A percentile compares a stretch with the other conserved stretches of the same genome.
These are phyloP conservation scores for Daphne laureola DNA, from an alignment of 441 rosid genomes.

Conservation along the genomic window DNA sequence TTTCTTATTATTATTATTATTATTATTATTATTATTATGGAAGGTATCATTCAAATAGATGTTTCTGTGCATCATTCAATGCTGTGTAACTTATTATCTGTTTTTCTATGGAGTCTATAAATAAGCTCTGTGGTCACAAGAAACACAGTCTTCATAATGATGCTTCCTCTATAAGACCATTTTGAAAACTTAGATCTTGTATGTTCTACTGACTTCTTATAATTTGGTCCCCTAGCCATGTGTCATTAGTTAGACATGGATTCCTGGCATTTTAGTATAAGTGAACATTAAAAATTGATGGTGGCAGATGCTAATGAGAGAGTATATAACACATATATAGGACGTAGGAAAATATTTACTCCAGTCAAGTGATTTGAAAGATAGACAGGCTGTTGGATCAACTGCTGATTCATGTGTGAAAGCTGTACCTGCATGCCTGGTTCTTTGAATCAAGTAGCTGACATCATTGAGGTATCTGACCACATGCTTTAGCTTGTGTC, in stretches of 20 bases:
- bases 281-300: no score
- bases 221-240: no score
- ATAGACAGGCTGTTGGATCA: constrained; percentile 80
- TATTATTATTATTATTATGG: no score
- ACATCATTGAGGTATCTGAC: constrained; percentile 63
- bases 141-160: background rate
- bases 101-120: no score
- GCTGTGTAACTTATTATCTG: background rate
- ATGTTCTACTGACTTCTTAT: background rate
- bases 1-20: no score
- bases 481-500: no score
- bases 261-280: no score
- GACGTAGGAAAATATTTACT: constrained; percentile 51
- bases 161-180: background rate
- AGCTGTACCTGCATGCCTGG: constrained; percentile 73
- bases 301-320: constrained; percentile 10
- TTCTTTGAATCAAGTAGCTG: constrained; percentile 53
- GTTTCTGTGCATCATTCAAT: background rate
- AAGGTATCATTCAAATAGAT: no score
- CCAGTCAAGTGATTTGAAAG: constrained; percentile 60
- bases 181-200: background rate
- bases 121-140: no score
- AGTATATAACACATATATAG: constrained; percentile 25
- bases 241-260: background rate
- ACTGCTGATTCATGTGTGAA: constrained; percentile 71